Evolutionary conservation across 2,329 filamentous ascomycete species (phyloP).

Genomic region (Claviceps fusiformis): DNA sequence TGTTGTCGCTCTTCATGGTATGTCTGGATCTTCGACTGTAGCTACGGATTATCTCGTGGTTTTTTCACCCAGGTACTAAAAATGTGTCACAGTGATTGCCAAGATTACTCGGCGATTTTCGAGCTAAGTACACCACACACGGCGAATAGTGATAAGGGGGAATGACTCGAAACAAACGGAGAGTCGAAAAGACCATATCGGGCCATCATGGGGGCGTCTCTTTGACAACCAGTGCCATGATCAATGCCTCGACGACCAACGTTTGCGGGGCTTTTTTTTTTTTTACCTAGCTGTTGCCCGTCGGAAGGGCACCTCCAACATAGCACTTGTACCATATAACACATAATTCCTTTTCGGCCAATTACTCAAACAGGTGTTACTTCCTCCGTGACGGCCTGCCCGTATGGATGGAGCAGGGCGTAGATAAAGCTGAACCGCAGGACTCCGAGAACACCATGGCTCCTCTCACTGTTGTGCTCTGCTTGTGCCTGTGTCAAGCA

Average conservation of each 20-base stretch:
- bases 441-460: not conserved
- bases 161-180: not conserved
- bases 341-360: not conserved
- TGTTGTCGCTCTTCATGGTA: slow-evolving; percentile 76
- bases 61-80: not conserved
- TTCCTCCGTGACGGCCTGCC: not conserved
- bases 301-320: not conserved
- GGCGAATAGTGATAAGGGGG: not conserved
- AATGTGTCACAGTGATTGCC: slow-evolving; percentile 58
- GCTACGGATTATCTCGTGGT: not conserved
- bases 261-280: not conserved
- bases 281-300: not conserved
- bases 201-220: not conserved
- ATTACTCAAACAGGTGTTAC: not conserved
- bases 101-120: slow-evolving; percentile 87
- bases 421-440: not conserved
- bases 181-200: not conserved
- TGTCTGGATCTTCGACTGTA: not conserved
- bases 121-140: slow-evolving; percentile 28
- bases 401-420: not conserved
- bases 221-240: not conserved
- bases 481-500: not conserved
- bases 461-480: not conserved
- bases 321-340: slow-evolving; percentile 2
- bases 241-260: not conserved